Conservation (phyloP, 2,329 filamentous ascomycete species). For the Colletotrichum sublineola region DNA sequence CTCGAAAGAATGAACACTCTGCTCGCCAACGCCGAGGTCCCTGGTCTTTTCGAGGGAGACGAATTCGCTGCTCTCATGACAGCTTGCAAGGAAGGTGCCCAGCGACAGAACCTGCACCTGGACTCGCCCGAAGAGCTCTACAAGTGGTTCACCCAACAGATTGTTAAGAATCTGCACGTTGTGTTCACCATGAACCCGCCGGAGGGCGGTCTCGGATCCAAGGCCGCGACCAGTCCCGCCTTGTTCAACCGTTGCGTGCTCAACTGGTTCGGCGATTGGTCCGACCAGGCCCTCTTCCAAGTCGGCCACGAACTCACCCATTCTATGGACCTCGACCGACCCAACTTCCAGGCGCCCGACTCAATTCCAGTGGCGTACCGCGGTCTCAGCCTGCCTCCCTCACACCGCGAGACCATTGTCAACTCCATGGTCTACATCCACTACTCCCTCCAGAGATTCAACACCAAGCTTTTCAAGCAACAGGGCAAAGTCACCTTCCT, state of each 20-base stretch:
- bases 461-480: constrained; percentile 87
- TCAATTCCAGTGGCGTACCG: constrained; percentile 94
- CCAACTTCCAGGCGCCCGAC: constrained; percentile 87
- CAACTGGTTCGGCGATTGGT: constrained; percentile 99
- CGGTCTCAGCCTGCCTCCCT: constrained; percentile 84
- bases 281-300: constrained; percentile 98
- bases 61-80: constrained; percentile 99
- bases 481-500: constrained; percentile 94
- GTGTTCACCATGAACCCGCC: constrained; percentile 99
- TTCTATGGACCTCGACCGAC: constrained; percentile 92
- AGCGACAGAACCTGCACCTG: constrained; percentile 92
- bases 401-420: constrained; percentile 90
- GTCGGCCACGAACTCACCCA: constrained; percentile 96
- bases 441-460: constrained; percentile 92
- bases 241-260: constrained; percentile 99
- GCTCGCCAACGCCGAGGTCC: constrained; percentile 98
- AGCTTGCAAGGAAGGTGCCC: constrained; percentile 97
- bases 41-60: constrained; percentile 98
- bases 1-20: constrained; percentile 99
- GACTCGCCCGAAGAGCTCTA: constrained; percentile 99
- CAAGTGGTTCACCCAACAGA: constrained; percentile 99
- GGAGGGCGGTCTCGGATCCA: constrained; percentile 92
- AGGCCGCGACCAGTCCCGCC: constrained; percentile 96
- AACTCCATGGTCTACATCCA: constrained; percentile 99
- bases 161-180: constrained; percentile 98